Conservation (phyloP, 2,329 filamentous ascomycete genomes). For the Didymella pomorum region DNA sequence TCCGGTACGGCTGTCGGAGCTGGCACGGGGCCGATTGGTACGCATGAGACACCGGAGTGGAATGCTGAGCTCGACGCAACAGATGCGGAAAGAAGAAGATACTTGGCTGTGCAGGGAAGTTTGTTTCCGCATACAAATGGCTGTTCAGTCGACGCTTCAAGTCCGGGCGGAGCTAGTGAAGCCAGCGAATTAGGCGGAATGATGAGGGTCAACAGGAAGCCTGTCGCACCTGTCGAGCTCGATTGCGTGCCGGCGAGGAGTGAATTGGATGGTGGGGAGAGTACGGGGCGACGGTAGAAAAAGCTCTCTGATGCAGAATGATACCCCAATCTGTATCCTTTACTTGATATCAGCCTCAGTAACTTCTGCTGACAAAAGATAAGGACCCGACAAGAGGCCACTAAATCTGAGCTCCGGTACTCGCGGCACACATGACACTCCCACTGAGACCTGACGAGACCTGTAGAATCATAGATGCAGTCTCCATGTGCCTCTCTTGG, state of each 20-base stretch:
- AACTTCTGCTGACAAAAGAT: no score
- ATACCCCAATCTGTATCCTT: no score
- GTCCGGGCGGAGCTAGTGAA: conserved; percentile 3
- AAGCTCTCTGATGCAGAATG: not conserved
- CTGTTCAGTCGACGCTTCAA: not conserved
- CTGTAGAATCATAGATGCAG: no score
- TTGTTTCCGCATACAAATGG: conserved; percentile 1
- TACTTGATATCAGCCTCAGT: no score
- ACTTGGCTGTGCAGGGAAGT: conserved; percentile 18
- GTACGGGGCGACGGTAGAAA: not conserved
- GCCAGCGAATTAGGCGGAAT: conserved; percentile 27
- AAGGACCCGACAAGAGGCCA: no score
- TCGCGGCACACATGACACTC: no score
- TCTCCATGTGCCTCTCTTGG: no score
- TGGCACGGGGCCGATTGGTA: not conserved
- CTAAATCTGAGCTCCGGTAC: no score
- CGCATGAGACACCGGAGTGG: conserved; percentile 33
- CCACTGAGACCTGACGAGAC: no score
- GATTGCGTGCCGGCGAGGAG: conserved; percentile 22
- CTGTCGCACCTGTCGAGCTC: conserved; percentile 30
- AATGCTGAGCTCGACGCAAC: conserved; percentile 34
- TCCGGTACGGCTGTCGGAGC: not conserved
- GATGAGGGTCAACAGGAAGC: conserved; percentile 27
- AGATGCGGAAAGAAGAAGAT: conserved; percentile 22
- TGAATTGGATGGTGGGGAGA: conserved; percentile 18